These are phyloP conservation scores for Alternaria ethzedia DNA, from an alignment of 2,329 filamentous ascomycete species.

Conservation along the genomic window DNA sequence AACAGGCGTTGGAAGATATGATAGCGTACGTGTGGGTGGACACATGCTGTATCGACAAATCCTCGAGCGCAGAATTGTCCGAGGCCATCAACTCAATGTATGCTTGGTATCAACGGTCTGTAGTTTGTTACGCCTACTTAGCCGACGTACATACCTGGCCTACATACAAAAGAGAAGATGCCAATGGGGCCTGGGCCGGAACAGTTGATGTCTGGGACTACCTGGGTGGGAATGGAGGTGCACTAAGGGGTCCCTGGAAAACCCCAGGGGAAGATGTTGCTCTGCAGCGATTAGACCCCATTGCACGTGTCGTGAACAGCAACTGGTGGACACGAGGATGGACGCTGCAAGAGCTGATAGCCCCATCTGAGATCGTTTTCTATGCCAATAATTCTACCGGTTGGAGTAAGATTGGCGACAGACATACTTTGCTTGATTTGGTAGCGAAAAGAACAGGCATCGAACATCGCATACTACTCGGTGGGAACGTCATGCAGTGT, in stretches of 20 bases:
- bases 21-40: neutral
- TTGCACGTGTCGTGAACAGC: neutral
- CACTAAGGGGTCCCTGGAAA: accelerated
- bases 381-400: accelerated
- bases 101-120: neutral
- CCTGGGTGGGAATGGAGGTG: too few species aligned
- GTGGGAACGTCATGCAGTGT: neutral
- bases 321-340: neutral
- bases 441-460: neutral
- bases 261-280: too few species aligned
- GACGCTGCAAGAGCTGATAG: neutral
- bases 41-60: neutral
- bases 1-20: neutral
- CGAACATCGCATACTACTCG: accelerated
- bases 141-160: neutral
- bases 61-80: neutral
- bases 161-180: neutral
- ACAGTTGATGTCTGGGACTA: accelerated
- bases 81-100: neutral
- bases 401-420: neutral
- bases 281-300: neutral
- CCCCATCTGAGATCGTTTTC: neutral
- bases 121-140: neutral
- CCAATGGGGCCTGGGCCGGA: neutral
- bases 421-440: neutral